These are phyloP conservation scores for Dendrocalamus latiflorus DNA, from an alignment of 202 grass and related monocot genomes.

Conservation along the genomic window DNA sequence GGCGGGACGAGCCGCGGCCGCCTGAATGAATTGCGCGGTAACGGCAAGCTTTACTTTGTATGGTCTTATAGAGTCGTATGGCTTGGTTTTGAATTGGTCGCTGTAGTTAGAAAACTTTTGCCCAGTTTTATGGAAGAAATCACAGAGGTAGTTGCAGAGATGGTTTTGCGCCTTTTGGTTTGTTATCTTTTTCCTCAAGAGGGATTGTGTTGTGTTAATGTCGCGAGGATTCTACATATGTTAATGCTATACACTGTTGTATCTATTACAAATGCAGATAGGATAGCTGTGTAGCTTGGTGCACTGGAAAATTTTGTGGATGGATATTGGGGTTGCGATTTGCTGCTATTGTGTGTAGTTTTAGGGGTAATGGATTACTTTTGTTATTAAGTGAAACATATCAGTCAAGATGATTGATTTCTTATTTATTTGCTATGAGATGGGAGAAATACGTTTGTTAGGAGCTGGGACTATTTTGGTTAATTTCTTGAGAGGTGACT, in stretches of 20 bases:
- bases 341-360: neutral
- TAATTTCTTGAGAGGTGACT: neutral
- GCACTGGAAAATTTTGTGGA: neutral
- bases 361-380: neutral
- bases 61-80: conserved; percentile 25
- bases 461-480: neutral
- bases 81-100: conserved; percentile 16
- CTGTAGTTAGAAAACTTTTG: neutral
- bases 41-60: neutral
- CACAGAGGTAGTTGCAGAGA: conserved; percentile 31
- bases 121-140: conserved; percentile 22
- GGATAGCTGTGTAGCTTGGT: conserved; percentile 8
- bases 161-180: conserved; percentile 12
- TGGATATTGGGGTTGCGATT: neutral
- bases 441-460: neutral
- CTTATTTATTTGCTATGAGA: neutral
- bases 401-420: neutral
- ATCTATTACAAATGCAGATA: conserved; percentile 24
- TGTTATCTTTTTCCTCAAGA: conserved; percentile 12
- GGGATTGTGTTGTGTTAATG: conserved; percentile 7
- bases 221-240: conserved; percentile 3
- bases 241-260: conserved; percentile 15
- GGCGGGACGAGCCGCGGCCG: neutral
- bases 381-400: neutral
- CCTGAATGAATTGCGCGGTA: conserved; percentile 15